Base-by-base conservation (phyloP, 129 eudicot genomes). In the Arctium lappa region DNA sequence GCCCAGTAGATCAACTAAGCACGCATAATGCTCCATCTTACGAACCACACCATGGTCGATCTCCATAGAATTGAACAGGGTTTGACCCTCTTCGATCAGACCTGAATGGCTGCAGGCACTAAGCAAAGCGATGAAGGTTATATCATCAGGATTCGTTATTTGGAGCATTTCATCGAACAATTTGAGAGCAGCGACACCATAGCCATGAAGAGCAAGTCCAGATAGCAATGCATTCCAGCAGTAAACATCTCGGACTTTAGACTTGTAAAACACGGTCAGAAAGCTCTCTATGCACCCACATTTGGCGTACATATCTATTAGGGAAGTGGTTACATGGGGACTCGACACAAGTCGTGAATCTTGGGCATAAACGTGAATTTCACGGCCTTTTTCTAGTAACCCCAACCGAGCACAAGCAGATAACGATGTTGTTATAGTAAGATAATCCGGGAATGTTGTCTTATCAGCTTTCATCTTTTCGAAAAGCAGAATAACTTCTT, bases 91-190 rank as follows among this genome's bases (percentile, higher is more conserved):
- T 75, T 83, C 9, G 22, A 88, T 79, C 48, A 88, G 72, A 6
- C 94, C 90, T 32, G 91, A 84, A 80, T 88, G 94, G 80, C 84
- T 88, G 68, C 94, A 90, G 0, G 92, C 91, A 80, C 75, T 84
- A 15, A 90, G 88, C 80, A 88, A 73, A 46, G 79, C 89, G n/a
- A 84, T 70, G 65, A 90, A 88, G 46, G 90, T 90, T 53, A 90
- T 79, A 69, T 79, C 90, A 32, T 90, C 91, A 4, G 90, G 91
- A 12, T 27, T 82, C n/a, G 79, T 37, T 34, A 81, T 48, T 38
- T 13, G 73, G 0, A 36, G 42, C 92, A 90, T 88, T 38, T 73
- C 76, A 33, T 84, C 72, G 27, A 81, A 88, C 36, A 81, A 56
- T 63, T 86, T 78, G 34, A 90, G 77, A 0, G 94, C 89, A 5